Evolutionary conservation across 129 eudicot genomes (phyloP).

Genomic region (Flaveria sonorensis): DNA sequence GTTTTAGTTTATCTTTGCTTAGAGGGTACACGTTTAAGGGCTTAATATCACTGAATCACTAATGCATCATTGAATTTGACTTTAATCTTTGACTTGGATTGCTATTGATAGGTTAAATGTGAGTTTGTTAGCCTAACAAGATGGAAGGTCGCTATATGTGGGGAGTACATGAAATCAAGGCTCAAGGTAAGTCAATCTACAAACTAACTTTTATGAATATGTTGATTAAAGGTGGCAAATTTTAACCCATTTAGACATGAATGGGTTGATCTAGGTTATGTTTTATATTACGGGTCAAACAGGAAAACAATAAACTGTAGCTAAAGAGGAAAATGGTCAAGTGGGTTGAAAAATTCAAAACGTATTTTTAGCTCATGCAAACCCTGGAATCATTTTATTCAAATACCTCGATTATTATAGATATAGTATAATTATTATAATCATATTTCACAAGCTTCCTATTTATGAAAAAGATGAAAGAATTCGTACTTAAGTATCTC

Average conservation of each 20-base stretch:
- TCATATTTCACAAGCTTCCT: not conserved
- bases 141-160: constrained; percentile 96
- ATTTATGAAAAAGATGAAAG: not conserved
- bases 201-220: not conserved
- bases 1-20: not conserved
- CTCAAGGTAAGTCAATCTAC: constrained; percentile 58
- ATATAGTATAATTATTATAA: not conserved
- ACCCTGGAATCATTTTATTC: not conserved
- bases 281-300: not conserved
- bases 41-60: constrained; percentile 9
- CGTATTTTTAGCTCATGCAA: not conserved
- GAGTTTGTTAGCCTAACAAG: constrained; percentile 74
- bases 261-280: not conserved
- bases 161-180: constrained; percentile 91
- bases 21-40: constrained; percentile 6
- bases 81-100: constrained; percentile 13
- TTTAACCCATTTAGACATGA: not conserved
- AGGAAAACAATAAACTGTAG: not conserved
- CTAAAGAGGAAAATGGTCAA: not conserved
- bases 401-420: not conserved
- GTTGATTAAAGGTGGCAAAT: not conserved
- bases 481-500: not conserved
- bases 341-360: not conserved
- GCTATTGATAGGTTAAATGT: constrained; percentile 59
- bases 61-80: constrained; percentile 4